A percentile compares a stretch with the other conserved stretches of the same genome.
phyloP scores from a whole-genome alignment of 768 basidiomycete genomes.

The Megacollybia marginata region DNA sequence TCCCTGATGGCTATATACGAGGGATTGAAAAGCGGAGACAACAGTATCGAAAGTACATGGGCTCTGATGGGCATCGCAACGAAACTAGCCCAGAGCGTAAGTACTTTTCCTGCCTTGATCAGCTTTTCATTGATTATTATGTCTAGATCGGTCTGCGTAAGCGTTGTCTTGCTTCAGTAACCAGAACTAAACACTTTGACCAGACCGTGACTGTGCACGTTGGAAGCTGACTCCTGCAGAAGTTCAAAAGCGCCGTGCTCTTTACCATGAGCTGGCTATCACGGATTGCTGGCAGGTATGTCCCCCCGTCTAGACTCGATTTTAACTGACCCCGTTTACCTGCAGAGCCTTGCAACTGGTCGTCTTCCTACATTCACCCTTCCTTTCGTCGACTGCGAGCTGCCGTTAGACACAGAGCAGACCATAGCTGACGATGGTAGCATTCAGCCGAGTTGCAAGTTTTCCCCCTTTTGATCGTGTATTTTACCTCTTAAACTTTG shows the following conservation, averaged over 20 bases:
- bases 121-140: slow-evolving; percentile 1
- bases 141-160: slow-evolving; percentile 60
- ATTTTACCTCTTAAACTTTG: neutral
- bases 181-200: neutral
- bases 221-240: slow-evolving; percentile 56
- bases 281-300: slow-evolving; percentile 70
- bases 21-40: slow-evolving; percentile 58
- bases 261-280: slow-evolving; percentile 72
- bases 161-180: slow-evolving; percentile 17
- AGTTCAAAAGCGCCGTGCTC: slow-evolving; percentile 61
- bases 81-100: slow-evolving; percentile 62
- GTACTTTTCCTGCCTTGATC: slow-evolving; percentile 18
- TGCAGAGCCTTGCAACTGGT: slow-evolving; percentile 62
- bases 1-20: slow-evolving; percentile 67
- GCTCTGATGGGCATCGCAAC: slow-evolving; percentile 56
- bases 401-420: slow-evolving; percentile 54
- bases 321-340: neutral
- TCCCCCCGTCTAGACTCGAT: slow-evolving; percentile 1
- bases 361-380: slow-evolving; percentile 62
- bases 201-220: slow-evolving; percentile 67
- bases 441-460: slow-evolving; percentile 52
- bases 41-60: slow-evolving; percentile 67
- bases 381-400: slow-evolving; percentile 66
- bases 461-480: neutral
- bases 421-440: slow-evolving; percentile 53